phyloP scores from a whole-genome alignment of 805 yeast species.

The Zygosaccharomyces bisporus region DNA sequence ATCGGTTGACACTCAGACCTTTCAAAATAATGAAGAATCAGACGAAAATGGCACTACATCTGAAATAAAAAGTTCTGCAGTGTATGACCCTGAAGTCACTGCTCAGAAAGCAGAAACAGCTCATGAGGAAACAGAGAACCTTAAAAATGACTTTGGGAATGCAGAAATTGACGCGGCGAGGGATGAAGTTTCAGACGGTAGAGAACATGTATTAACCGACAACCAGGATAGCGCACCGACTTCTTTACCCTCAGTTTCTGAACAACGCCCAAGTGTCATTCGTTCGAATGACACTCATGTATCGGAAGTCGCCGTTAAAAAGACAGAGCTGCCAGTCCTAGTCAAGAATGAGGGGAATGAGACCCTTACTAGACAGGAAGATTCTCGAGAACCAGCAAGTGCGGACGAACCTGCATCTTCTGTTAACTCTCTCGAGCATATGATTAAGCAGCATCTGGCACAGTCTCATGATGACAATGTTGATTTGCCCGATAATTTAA shows the following conservation, averaged over 20 bases:
- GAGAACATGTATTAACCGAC: background rate
- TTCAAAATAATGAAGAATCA: background rate
- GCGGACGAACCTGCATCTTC: constrained; percentile 15
- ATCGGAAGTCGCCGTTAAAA: too few species aligned
- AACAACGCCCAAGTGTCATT: too few species aligned
- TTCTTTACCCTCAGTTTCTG: too few species aligned
- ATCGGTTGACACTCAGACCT: background rate
- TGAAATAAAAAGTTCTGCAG: background rate
- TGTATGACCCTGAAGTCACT: background rate
- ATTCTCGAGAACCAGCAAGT: too few species aligned
- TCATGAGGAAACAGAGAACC: background rate
- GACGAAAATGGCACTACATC: background rate
- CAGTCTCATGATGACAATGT: constrained; percentile 12
- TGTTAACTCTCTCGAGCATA: constrained; percentile 20
- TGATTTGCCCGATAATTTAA: constrained; percentile 17
- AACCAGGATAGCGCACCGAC: too few species aligned
- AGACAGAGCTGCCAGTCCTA: background rate
- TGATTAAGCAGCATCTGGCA: constrained; percentile 25
- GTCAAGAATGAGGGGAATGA: background rate
- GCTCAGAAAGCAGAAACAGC: background rate
- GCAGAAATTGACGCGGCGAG: too few species aligned
- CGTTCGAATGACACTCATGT: too few species aligned
- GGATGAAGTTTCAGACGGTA: background rate
- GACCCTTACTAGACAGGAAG: too few species aligned
- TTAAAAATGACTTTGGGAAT: too few species aligned